Conservation (phyloP, 441 rosid genomes). For the Monsonia emarginata region DNA sequence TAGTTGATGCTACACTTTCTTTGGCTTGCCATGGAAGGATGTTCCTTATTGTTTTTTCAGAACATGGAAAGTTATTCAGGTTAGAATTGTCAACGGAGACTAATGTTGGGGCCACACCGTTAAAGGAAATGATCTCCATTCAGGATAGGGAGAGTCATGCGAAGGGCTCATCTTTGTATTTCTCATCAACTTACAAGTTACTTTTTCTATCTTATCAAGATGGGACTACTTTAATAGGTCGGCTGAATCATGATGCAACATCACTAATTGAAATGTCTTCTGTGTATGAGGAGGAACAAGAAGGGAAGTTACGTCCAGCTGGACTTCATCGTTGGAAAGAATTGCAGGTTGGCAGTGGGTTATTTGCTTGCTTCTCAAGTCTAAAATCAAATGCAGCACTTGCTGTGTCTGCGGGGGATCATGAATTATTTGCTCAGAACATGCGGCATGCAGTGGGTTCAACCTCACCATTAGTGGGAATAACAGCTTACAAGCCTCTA, state of each 20-base stretch:
- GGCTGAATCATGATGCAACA: constrained; percentile 59
- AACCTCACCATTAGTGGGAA: constrained; percentile 84
- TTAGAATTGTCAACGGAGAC: constrained; percentile 68
- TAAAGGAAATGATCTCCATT: constrained; percentile 69
- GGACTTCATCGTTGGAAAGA: constrained; percentile 96
- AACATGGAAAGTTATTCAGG: constrained; percentile 71
- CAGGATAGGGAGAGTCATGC: constrained; percentile 55
- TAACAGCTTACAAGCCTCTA: constrained; percentile 89
- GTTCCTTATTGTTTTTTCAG: constrained; percentile 89
- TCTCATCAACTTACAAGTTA: constrained; percentile 67
- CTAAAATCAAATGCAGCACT: constrained; percentile 70
- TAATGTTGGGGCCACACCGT: constrained; percentile 81
- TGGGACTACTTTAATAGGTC: constrained; percentile 79
- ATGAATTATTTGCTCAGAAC: constrained; percentile 71
- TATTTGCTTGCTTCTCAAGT: constrained; percentile 80
- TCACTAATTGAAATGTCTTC: constrained; percentile 65
- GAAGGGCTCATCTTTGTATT: constrained; percentile 86
- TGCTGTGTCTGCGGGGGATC: constrained; percentile 55
- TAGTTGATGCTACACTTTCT: constrained; percentile 84
- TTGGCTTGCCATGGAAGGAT: constrained; percentile 76
- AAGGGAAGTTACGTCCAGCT: constrained; percentile 58
- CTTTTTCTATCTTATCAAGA: constrained; percentile 85
- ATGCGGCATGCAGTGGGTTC: constrained; percentile 77
- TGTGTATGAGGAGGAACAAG: constrained; percentile 80
- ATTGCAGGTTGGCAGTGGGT: constrained; percentile 67